A percentile compares a stretch with the other conserved stretches of the same genome.
phyloP scores from a whole-genome alignment of 192 early-diverging fungal species.

The Umbelopsis sp. region DNA sequence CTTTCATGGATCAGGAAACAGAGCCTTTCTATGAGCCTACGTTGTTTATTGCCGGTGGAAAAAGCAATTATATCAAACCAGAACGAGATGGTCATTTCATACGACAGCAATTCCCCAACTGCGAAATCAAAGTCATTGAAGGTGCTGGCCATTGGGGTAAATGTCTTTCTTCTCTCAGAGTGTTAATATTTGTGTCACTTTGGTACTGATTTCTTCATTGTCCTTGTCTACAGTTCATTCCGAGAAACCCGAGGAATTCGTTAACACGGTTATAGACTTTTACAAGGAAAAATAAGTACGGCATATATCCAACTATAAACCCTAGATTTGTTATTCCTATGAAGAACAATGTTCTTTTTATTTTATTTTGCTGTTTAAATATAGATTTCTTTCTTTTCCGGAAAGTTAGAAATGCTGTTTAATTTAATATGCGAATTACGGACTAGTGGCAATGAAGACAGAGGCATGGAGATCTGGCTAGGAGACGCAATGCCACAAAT shows the following conservation, averaged over 20 bases:
- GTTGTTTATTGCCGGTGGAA: constrained; percentile 81
- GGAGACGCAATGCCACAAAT: too few species aligned
- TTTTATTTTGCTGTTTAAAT: too few species aligned
- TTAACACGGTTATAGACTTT: constrained; percentile 55
- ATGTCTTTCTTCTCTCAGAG: background rate
- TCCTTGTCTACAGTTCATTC: constrained; percentile 54
- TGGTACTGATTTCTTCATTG: background rate
- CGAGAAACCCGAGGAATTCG: constrained; percentile 70
- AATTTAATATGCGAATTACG: too few species aligned
- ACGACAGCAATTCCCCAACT: constrained; percentile 69
- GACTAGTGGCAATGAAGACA: too few species aligned
- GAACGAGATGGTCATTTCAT: constrained; percentile 55
- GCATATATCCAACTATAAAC: background rate
- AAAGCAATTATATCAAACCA: constrained; percentile 67
- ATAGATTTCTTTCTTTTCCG: too few species aligned
- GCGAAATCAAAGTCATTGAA: constrained; percentile 65
- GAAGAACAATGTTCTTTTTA: too few species aligned
- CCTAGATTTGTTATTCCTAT: too few species aligned
- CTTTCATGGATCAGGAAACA: constrained; percentile 46
- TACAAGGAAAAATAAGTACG: background rate
- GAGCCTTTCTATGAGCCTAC: constrained; percentile 61
- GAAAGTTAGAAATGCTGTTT: too few species aligned
- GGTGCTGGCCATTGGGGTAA: constrained; percentile 89
- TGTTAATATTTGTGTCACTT: background rate
- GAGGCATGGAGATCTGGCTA: background rate